Percentiles rank a stretch among this genome's conserved stretches.
Evolutionary conservation across 225 moss, liverwort and hornwort genomes (phyloP).

Genomic region (Pseudoscleropodium purum): DNA sequence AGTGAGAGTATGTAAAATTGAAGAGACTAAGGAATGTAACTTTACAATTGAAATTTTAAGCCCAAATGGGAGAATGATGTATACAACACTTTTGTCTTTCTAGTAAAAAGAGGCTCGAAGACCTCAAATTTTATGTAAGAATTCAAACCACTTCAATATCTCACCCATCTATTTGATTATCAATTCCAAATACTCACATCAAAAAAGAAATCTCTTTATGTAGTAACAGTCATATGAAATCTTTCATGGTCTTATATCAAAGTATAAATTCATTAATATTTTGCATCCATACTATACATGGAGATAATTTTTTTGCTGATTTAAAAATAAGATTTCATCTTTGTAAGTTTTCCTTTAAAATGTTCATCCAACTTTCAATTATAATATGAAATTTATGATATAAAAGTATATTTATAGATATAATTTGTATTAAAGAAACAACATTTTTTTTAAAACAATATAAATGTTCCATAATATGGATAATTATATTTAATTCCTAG

Average conservation of each 20-base stretch:
- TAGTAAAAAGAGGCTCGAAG: not conserved
- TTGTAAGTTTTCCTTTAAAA: not conserved
- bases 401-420: too few species aligned
- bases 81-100: too few species aligned
- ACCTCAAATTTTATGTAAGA: not conserved
- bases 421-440: too few species aligned
- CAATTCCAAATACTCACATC: not conserved
- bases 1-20: too few species aligned
- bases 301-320: not conserved
- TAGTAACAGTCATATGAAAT: accelerated
- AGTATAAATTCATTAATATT: not conserved
- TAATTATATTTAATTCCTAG: not conserved
- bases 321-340: not conserved
- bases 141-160: not conserved
- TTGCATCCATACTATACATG: not conserved
- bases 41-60: too few species aligned
- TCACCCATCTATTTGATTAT: not conserved
- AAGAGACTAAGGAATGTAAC: too few species aligned
- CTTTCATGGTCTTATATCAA: not conserved
- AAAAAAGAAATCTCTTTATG: not conserved
- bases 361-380: not conserved
- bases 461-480: too few species aligned
- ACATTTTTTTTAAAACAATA: not conserved
- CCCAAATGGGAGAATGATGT: too few species aligned
- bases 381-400: not conserved